Conservation (phyloP, 2,329 filamentous ascomycete species). For the Westerdykella sp. region DNA sequence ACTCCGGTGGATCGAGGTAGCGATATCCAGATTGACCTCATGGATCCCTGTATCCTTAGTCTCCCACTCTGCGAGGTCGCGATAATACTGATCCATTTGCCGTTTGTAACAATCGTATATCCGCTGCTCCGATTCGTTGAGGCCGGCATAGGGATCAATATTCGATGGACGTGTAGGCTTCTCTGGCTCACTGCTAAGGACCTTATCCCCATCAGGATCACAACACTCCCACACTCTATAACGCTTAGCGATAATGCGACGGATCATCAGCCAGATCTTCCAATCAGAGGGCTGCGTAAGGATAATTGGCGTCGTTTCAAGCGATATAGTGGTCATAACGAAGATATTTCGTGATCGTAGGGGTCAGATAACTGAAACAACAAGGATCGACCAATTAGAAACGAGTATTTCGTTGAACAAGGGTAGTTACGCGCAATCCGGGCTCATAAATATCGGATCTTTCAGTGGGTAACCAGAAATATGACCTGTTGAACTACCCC, state of each 20-base stretch:
- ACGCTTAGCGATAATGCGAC: not conserved
- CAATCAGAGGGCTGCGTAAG: not conserved
- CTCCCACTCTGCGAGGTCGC: not conserved
- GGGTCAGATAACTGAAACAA: not conserved
- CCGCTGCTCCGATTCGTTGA: too few species aligned
- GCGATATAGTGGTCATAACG: not conserved
- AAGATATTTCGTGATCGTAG: not conserved
- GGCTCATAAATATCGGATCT: not conserved
- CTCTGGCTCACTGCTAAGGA: too few species aligned
- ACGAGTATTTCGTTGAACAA: not conserved
- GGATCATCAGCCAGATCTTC: not conserved
- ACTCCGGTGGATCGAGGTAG: too few species aligned
- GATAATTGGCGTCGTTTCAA: not conserved
- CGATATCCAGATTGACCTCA: not conserved
- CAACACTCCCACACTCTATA: not conserved
- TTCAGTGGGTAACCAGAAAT: too few species aligned
- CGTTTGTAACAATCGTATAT: too few species aligned
- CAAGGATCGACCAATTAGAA: not conserved
- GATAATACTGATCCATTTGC: too few species aligned
- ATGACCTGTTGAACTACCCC: too few species aligned
- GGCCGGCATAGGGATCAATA: too few species aligned
- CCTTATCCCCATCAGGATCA: not conserved
- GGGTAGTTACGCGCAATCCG: not conserved
- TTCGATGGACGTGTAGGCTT: too few species aligned
- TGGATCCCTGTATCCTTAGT: not conserved